Percentiles rank a stretch among this genome's conserved stretches.
phyloP scores from a whole-genome alignment of 2,329 filamentous ascomycete species.

The Dothideomycetes sp. region DNA sequence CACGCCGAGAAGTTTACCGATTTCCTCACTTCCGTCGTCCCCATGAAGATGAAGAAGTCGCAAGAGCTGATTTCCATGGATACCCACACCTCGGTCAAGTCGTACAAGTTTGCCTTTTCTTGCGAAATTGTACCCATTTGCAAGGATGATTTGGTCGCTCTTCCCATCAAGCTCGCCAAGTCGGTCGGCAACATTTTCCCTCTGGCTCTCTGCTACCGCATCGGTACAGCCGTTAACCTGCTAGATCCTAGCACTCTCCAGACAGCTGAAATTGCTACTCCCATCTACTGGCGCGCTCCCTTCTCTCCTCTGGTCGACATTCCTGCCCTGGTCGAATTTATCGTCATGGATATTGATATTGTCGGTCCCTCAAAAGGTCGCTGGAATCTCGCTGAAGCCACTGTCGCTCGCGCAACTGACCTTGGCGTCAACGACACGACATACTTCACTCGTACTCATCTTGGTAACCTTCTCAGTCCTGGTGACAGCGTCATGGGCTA shows the following conservation, averaged over 20 bases:
- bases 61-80: constrained; percentile 92
- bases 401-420: constrained; percentile 77
- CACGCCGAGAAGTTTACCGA: constrained; percentile 89
- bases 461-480: constrained; percentile 74
- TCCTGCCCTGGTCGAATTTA: constrained; percentile 79
- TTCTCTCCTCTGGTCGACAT: constrained; percentile 79
- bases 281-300: constrained; percentile 83
- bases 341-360: constrained; percentile 88
- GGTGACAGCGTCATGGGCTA: constrained; percentile 96
- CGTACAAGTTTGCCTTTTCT: constrained; percentile 91
- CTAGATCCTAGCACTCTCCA: constrained; percentile 87
- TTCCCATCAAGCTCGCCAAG: constrained; percentile 83
- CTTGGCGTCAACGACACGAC: constrained; percentile 77
- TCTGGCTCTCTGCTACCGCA: constrained; percentile 72
- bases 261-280: constrained; percentile 71
- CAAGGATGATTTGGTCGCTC: constrained; percentile 91
- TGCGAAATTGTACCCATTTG: constrained; percentile 87
- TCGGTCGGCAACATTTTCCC: constrained; percentile 81
- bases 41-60: constrained; percentile 71
- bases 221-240: constrained; percentile 83
- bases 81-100: constrained; percentile 79
- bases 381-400: constrained; percentile 77
- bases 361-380: constrained; percentile 61
- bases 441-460: constrained; percentile 83
- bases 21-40: constrained; percentile 74